Conservation (phyloP, 2,329 filamentous ascomycete genomes). For the Whalleya microplaca region DNA sequence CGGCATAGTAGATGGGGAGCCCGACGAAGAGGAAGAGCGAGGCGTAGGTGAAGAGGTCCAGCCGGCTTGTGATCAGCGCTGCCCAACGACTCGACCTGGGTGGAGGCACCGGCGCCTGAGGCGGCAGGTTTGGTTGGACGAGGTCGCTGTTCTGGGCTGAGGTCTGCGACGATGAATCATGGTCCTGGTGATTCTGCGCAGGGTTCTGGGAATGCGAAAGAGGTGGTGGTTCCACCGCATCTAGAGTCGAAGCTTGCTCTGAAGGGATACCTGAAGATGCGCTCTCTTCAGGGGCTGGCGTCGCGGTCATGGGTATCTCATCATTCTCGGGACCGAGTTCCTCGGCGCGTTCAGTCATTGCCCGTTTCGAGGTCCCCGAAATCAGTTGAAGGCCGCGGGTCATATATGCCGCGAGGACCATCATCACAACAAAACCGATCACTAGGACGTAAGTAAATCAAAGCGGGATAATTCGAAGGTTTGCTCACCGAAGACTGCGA, state of each 20-base stretch:
- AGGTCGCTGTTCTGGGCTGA: constrained; percentile 1
- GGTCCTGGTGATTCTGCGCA: constrained; percentile 7
- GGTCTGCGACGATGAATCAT: constrained; percentile 2
- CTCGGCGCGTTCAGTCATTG: constrained; percentile 54
- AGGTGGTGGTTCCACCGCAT: constrained; percentile 12
- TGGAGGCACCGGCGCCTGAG: constrained; percentile 47
- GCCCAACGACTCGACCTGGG: constrained; percentile 56
- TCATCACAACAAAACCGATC: constrained; percentile 57
- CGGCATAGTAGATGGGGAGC: constrained; percentile 57
- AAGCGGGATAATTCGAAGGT: neutral
- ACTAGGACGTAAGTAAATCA: constrained; percentile 41
- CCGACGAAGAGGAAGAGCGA: constrained; percentile 54
- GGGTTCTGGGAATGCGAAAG: constrained; percentile 17
- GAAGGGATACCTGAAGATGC: constrained; percentile 27
- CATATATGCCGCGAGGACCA: constrained; percentile 57
- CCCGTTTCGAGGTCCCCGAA: constrained; percentile 55
- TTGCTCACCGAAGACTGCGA: constrained; percentile 58
- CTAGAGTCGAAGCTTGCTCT: constrained; percentile 23
- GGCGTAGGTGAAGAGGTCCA: constrained; percentile 51
- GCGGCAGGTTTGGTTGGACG: constrained; percentile 29
- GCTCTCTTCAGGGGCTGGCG: constrained; percentile 19
- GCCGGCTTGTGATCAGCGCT: constrained; percentile 46
- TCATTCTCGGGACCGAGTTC: constrained; percentile 51
- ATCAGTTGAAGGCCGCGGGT: constrained; percentile 57
- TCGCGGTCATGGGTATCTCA: constrained; percentile 49